Base-by-base conservation (phyloP, 352 stramenopile species). In the Phytophthora fragariae region DNA sequence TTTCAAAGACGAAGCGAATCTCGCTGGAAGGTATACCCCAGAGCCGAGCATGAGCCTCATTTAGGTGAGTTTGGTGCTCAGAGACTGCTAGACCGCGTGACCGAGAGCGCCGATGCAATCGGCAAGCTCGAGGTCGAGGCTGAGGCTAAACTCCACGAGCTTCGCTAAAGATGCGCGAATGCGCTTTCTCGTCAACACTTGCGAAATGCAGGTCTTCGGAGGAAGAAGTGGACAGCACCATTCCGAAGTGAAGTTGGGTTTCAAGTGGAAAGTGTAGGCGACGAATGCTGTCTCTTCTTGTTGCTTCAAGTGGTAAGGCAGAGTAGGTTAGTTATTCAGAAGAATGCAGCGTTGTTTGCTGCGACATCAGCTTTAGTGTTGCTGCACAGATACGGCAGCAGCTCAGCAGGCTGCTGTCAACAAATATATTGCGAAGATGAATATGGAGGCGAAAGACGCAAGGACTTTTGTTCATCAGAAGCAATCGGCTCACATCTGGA, bases 61-160 rank as follows among this genome's bases (percentile, higher is more conserved):
- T 58, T 63, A 21, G 53, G 9, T 11, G 57, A 68, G 57, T 17
- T n/a, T 39, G 57, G 54, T 57, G 14, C 35, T 15, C 39, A 50
- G 17, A 17, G 59, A 10, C 21, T 59, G 19, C 54, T 46, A 5
- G 21, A 72, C 3, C 53, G 47, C 39, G 57, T 57, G 49, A 52
- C 59, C 29, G 19, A 73, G 31, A 50, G 67, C 52, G 24, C 29
- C n/a, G 29, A 68, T 17, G 65, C 57, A 3, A 57, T 73, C 14
- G 57, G 37, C 11, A 68, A 63, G 17, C n/a, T 66, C 15, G 24
- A 62, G 57, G 17, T 73, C 24, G 65, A 68, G 24, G 65, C 24
- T 6, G 65, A 73, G 29, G 27, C 27, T 5, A 57, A 68, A 39
- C 50, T 29, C 4, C 57, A 62, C 29, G 50, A 73, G 46, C 10